Conservation (phyloP, 2,329 filamentous ascomycete species). For the Ciborinia camelliae region DNA sequence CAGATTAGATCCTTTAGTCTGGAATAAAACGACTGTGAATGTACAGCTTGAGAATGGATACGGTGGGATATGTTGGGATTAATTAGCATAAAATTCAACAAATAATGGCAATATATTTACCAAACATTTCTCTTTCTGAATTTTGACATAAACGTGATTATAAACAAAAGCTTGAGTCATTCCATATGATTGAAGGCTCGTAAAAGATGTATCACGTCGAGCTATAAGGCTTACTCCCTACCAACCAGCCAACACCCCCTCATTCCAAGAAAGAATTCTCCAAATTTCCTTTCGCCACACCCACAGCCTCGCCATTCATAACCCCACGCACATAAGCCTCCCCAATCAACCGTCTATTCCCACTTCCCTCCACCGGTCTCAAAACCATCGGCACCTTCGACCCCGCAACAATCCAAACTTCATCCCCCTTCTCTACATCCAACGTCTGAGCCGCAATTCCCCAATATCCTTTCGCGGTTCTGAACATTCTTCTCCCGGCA, state of each 20-base stretch:
- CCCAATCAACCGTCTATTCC: constrained; percentile 1
- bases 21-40: too few relatives aligned
- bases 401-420: constrained; percentile 15
- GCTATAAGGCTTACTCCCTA: too few relatives aligned
- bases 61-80: too few relatives aligned
- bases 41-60: too few relatives aligned
- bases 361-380: not conserved
- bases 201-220: too few relatives aligned
- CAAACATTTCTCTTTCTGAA: too few relatives aligned
- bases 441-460: constrained; percentile 15
- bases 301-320: constrained; percentile 1
- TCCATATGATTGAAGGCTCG: too few relatives aligned
- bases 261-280: not conserved
- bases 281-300: not conserved
- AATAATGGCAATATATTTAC: too few relatives aligned
- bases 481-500: constrained; percentile 20
- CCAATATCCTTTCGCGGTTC: constrained; percentile 3
- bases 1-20: too few relatives aligned
- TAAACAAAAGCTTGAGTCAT: too few relatives aligned
- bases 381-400: constrained; percentile 13
- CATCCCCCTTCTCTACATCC: not conserved
- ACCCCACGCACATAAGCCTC: constrained; percentile 17
- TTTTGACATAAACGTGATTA: too few relatives aligned
- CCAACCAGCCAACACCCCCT: not conserved
- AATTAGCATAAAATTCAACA: too few relatives aligned